These are phyloP conservation scores for Fusarium floridanum DNA, from an alignment of 2,329 filamentous ascomycete genomes.

Conservation along the genomic window DNA sequence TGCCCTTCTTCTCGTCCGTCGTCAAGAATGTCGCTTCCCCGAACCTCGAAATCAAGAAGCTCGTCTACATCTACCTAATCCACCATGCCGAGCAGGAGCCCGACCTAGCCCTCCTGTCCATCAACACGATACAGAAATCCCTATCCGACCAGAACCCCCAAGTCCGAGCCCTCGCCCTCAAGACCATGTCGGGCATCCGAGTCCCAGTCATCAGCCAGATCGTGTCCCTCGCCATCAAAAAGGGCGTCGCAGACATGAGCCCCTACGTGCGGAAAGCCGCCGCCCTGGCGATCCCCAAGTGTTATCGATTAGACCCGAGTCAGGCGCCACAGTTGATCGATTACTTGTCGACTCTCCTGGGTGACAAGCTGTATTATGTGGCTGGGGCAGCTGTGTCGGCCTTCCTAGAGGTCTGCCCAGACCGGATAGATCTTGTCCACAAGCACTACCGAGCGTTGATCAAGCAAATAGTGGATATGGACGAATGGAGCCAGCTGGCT, in stretches of 20 bases:
- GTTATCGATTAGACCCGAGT: conserved; percentile 88
- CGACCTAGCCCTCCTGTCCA: conserved; percentile 93
- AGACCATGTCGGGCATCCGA: conserved; percentile 97
- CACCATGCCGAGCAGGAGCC: conserved; percentile 97
- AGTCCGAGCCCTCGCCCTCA: conserved; percentile 89
- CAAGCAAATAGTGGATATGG: conserved; percentile 96
- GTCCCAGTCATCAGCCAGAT: conserved; percentile 99
- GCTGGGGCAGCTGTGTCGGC: conserved; percentile 91
- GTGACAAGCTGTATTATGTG: conserved; percentile 97
- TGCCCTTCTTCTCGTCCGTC: conserved; percentile 96
- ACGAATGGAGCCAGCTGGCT: conserved; percentile 96
- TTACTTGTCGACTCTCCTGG: conserved; percentile 81
- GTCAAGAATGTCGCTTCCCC: conserved; percentile 98
- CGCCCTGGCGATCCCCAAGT: conserved; percentile 94
- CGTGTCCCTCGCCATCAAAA: conserved; percentile 94
- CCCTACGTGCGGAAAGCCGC: conserved; percentile 93
- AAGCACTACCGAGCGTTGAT: conserved; percentile 88
- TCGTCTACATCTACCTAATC: conserved; percentile 98
- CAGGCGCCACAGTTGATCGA: conserved; percentile 89
- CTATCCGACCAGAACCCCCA: conserved; percentile 93
- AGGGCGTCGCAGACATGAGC: conserved; percentile 93
- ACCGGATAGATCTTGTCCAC: conserved; percentile 89
- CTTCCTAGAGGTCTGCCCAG: conserved; percentile 90
- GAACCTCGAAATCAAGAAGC: conserved; percentile 95
- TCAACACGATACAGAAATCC: conserved; percentile 99